phyloP scores from a whole-genome alignment of 2,329 filamentous ascomycete species.

The Exophiala alcalophila region DNA sequence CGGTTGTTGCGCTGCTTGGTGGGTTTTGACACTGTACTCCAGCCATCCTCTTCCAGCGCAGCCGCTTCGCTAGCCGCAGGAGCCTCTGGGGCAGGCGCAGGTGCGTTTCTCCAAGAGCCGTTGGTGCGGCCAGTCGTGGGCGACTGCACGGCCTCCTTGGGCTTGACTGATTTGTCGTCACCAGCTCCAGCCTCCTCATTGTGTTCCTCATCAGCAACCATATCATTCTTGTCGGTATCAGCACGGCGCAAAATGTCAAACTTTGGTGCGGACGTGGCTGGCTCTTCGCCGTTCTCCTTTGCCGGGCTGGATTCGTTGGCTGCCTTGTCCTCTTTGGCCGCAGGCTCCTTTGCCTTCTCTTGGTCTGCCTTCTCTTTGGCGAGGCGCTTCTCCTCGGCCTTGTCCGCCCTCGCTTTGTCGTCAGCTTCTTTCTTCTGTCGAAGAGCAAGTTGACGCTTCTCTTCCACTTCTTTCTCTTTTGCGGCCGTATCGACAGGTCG shows the following conservation, averaged over 20 bases:
- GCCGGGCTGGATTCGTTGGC: slow-evolving; percentile 22
- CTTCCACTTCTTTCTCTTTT: slow-evolving; percentile 83
- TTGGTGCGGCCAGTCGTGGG: slow-evolving; percentile 40
- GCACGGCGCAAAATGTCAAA: slow-evolving; percentile 56
- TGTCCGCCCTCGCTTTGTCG: slow-evolving; percentile 76
- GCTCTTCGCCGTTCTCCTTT: slow-evolving; percentile 28
- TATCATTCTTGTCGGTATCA: slow-evolving; percentile 47
- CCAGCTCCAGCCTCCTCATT: slow-evolving; percentile 44
- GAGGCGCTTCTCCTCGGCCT: slow-evolving; percentile 60
- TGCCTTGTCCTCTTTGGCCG: slow-evolving; percentile 36
- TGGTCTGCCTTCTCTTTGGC: slow-evolving; percentile 64
- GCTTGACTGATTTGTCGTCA: slow-evolving; percentile 52
- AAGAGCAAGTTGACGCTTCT: slow-evolving; percentile 71
- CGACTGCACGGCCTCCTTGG: slow-evolving; percentile 53
- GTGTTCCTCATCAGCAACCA: slow-evolving; percentile 49
- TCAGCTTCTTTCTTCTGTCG: slow-evolving; percentile 84
- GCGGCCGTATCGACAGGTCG: slow-evolving; percentile 90
- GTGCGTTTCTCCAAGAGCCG: slow-evolving; percentile 41
- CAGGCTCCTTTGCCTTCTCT: slow-evolving; percentile 37
- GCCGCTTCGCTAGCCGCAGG: slow-evolving; percentile 34
- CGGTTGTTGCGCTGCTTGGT: slow-evolving; percentile 45
- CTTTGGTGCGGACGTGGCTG: slow-evolving; percentile 39
- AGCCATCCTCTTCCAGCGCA: slow-evolving; percentile 45
- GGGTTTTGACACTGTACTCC: slow-evolving; percentile 45
- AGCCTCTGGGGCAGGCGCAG: slow-evolving; percentile 17